phyloP scores from a whole-genome alignment of 2,329 filamentous ascomycete genomes.

The Pseudonectria buxi region DNA sequence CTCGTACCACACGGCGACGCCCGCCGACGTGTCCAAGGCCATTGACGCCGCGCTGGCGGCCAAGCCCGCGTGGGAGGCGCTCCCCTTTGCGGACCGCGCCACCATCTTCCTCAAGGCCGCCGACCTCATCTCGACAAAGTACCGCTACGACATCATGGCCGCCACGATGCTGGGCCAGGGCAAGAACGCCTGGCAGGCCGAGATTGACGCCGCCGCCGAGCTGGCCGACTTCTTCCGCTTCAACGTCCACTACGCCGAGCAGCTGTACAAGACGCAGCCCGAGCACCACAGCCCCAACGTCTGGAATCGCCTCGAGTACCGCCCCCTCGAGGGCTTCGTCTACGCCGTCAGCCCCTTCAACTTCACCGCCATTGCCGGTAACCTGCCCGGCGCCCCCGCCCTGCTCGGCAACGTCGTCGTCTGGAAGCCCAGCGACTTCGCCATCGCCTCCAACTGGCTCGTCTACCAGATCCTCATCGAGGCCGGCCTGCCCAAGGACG shows the following conservation, averaged over 20 bases:
- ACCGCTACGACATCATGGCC: conserved; percentile 94
- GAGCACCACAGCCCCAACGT: conserved; percentile 74
- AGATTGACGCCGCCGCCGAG: conserved; percentile 94
- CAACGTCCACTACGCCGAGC: conserved; percentile 89
- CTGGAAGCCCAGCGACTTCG: conserved; percentile 91
- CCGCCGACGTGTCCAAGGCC: conserved; percentile 67
- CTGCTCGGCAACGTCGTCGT: conserved; percentile 91
- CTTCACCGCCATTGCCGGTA: conserved; percentile 91
- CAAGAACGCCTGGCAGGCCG: conserved; percentile 99
- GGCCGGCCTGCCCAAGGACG: conserved; percentile 79
- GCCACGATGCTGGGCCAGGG: conserved; percentile 94
- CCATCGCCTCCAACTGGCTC: conserved; percentile 86
- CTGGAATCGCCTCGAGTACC: conserved; percentile 88
- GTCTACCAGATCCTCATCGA: conserved; percentile 86
- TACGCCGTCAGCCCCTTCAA: conserved; percentile 95
- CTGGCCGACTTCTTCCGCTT: conserved; percentile 88
- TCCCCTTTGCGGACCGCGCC: conserved; percentile 85
- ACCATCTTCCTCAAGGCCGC: conserved; percentile 95
- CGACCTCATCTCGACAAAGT: conserved; percentile 83
- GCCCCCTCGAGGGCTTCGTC: conserved; percentile 88
- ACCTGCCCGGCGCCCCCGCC: conserved; percentile 75
- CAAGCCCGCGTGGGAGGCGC: conserved; percentile 75
- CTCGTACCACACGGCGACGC: conserved; percentile 74
- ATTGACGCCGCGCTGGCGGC: conserved; percentile 83
- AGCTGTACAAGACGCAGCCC: conserved; percentile 83